Base-by-base conservation (phyloP, 2,329 filamentous ascomycete genomes). In the Fusarium bulbicola region DNA sequence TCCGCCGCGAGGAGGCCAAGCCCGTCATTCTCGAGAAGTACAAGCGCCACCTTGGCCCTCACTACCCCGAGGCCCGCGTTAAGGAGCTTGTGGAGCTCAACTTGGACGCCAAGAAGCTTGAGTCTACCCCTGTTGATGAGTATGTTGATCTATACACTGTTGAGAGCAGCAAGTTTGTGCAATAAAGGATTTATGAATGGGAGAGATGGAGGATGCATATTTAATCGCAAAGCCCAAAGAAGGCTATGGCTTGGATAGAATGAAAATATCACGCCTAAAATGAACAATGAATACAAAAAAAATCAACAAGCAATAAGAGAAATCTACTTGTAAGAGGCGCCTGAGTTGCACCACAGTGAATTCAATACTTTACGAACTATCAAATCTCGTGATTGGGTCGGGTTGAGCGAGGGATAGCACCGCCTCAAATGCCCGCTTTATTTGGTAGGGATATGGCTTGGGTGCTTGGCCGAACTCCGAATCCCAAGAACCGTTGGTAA, bases 11-110 rank as follows among this genome's bases (percentile, higher is more conserved):
- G 79, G 96, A 99, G 89, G 96, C 96, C 78, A 98, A 98, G 90
- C 96, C 96, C 66, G 93, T 97, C 84, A 98, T 99, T 77, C 86
- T 98, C 78, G 91, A 91, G 83, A 99, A 99, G 89, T 99, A 94
- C 87, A 92, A 95, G 91, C 92, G 93, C 82, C 96, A 99, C 85
- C 86, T 98, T 58, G 89, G 89, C 78, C 93, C 93, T 60, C 95
- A 98, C 86, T 97, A 93, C 84, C 86, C 90, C 69, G 88, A 93
- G 81, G 86, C 88, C 54, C 91, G 92, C 80, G 94, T 98, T 58
- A 89, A 95, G 85, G 88, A 96, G 85, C 88, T 99, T 61, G 88
- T 98, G 58, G 88, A 94, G 75, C 86, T 98, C 59, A 93, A 93
- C 77, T 90, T 92, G 83, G 90, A 97, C 82, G 85, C 87, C 67